Evolutionary conservation across 495 filamentous ascomycete genomes (phyloP), one percentile per base, ranked within the genome.

Genomic region (Talaromyces stipitatus): DNA sequence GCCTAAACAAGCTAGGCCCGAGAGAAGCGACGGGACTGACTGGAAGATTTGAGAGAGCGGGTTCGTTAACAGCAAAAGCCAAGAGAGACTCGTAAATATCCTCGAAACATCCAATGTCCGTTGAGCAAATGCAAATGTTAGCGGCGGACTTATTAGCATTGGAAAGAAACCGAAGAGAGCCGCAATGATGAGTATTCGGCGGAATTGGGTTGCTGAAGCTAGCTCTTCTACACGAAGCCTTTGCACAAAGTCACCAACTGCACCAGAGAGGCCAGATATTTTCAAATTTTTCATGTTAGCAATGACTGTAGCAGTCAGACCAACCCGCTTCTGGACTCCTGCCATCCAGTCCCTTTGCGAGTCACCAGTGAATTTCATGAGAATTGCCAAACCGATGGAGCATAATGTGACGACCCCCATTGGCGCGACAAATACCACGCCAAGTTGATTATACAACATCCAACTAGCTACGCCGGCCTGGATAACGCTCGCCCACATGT

Each of bases 41-140:
- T 81, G 79, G 41, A 88, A 79, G 14, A 87, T 60, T 2, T 62
- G 69, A 6, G 74, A 59, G 0, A 86, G 68, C 0, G 85, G 85
- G 10, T 74, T 69, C 1, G 82, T 69, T 14, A 88, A 64, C 7
- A 88, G 75, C 0, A 78, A 67, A 55, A 87, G 81, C 1, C 86
- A 77, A 0, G 84, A 82, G 2, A 87, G 60, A 1, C 84, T 77
- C 0, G 84, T 86, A 62, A 82, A 85, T 0, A 79, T 73, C 22
- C 67, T 72, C 2, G 78, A 68, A 4, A 77, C 78, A 47, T 76
- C 76, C 26, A 85, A 61, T 5, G 50, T 61, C 8, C 48, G 33
- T 46, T 41, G 24, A 20, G 57, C 32, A 11, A 58, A 59, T 27
- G 59, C 59, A 18, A 65, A 62, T 16, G 60, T 56, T 18, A 65